These are phyloP conservation scores for Calonectria multiphialidica DNA, from an alignment of 2,329 filamentous ascomycete species.

Conservation along the genomic window DNA sequence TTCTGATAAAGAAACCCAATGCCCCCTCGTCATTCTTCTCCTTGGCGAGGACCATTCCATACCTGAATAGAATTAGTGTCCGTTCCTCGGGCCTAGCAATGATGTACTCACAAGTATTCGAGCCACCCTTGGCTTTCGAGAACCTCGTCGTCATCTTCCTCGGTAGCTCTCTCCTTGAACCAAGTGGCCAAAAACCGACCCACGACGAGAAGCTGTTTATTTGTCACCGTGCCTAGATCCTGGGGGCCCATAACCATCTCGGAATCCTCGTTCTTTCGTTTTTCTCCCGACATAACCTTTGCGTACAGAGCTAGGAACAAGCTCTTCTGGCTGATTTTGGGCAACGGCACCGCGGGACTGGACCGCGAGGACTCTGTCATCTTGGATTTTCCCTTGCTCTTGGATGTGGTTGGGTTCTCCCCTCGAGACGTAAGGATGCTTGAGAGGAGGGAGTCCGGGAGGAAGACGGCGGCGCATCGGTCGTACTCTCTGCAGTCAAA, in stretches of 20 bases:
- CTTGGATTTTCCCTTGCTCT: constrained; percentile 72
- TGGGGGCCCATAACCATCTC: constrained; percentile 97
- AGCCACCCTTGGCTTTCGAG: constrained; percentile 88
- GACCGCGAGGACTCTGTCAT: constrained; percentile 35
- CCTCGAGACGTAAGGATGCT: constrained; percentile 68
- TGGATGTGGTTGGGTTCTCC: constrained; percentile 54
- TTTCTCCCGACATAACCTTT: constrained; percentile 93
- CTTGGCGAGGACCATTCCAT: constrained; percentile 90
- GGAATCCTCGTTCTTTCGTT: constrained; percentile 94
- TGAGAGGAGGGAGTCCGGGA: constrained; percentile 83
- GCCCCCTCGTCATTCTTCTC: constrained; percentile 91
- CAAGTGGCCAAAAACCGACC: constrained; percentile 83
- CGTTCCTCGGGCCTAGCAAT: too few relatives aligned
- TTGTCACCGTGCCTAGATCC: constrained; percentile 85
- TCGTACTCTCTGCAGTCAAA: constrained; percentile 97
- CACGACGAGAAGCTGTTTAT: constrained; percentile 85
- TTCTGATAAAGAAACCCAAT: constrained; percentile 87
- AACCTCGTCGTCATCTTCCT: constrained; percentile 71
- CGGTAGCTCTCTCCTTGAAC: constrained; percentile 75
- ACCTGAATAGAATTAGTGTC: constrained; percentile 57
- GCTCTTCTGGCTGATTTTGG: constrained; percentile 86
- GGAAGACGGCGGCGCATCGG: constrained; percentile 89
- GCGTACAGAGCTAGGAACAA: constrained; percentile 93
- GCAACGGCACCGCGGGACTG: constrained; percentile 51
- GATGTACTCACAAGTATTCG: constrained; percentile 76